A percentile compares a stretch with the other conserved stretches of the same genome.
These are phyloP conservation scores for Stropharia rugosoannulata DNA, from an alignment of 768 basidiomycete genomes.

Conservation along the genomic window DNA sequence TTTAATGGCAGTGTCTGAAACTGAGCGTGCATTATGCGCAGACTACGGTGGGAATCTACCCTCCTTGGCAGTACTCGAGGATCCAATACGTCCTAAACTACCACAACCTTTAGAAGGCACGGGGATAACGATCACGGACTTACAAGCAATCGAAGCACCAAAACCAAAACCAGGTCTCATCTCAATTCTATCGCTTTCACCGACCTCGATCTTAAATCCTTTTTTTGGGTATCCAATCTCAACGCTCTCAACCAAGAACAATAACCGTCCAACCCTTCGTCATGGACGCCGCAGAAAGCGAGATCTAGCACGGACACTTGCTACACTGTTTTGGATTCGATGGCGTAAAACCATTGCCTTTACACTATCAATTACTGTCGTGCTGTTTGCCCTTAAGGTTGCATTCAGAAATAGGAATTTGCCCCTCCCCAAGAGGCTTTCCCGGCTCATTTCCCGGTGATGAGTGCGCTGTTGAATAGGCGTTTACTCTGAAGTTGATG, in stretches of 20 bases:
- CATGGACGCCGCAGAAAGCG: constrained; percentile 69
- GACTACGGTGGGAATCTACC: constrained; percentile 70
- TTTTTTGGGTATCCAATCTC: constrained; percentile 72
- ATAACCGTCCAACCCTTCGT: constrained; percentile 41
- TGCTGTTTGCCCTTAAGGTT: constrained; percentile 26
- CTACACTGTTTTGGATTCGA: constrained; percentile 62
- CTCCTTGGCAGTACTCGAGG: constrained; percentile 45
- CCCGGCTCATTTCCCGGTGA: constrained; percentile 13
- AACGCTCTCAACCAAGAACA: constrained; percentile 20
- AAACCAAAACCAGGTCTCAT: constrained; percentile 6
- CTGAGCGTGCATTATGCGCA: constrained; percentile 31
- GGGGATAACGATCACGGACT: constrained; percentile 7
- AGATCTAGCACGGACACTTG: constrained; percentile 64
- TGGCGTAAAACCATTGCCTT: constrained; percentile 50
- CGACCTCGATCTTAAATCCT: constrained; percentile 65
- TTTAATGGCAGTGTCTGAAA: constrained; percentile 2
- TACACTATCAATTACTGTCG: constrained; percentile 29
- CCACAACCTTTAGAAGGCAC: constrained; percentile 11
- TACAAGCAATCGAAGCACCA: constrained; percentile 8
- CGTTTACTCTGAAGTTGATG: constrained; percentile 1
- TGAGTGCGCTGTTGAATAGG: constrained; percentile 5
- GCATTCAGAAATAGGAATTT: constrained; percentile 17
- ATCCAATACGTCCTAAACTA: constrained; percentile 40
- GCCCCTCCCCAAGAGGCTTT: constrained; percentile 17
- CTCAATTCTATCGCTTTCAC: constrained; percentile 35